Base-by-base conservation (phyloP, 208 protist genomes). In the Balamuthia mandrillaris region DNA sequence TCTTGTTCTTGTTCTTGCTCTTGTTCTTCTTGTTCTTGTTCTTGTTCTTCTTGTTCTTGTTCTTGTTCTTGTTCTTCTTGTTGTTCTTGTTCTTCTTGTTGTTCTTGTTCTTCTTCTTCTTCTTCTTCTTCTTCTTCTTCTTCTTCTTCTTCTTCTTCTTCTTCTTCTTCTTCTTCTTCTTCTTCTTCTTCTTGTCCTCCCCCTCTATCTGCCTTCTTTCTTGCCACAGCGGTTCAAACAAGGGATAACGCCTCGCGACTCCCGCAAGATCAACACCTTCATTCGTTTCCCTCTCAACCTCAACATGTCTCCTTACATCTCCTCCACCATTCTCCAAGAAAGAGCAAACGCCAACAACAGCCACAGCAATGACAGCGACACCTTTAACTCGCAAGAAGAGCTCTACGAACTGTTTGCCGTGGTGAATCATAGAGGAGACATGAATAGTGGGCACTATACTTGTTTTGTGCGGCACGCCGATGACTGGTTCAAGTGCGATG, bases 371-470 rank as follows among this genome's bases (percentile, higher is more conserved):
- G n/a, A n/a, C n/a, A 56, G n/a, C 49, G 18, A 24, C 49, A 56
- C n/a, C 49, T 56, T n/a, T 56, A 24, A 56, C n/a, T 24, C 61
- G 61, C 29, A 7, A 9, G 35, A 45, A 10, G 75, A 82, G 52
- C 63, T 78, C 51, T 94, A 93, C 74, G 86, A 87, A 45, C 78
- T 94, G 35, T 92, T 91, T 86, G 90, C 90, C n/a, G 90, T 94
- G 16, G 89, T 94, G 12, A 90, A 90, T 51, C 91, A 94, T 47
- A 87, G 70, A n/a, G 91, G 91, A 39, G 89, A 61, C 41, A 88
- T 94, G 41, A 88, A 92, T 66, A 61, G 33, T 24, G 91, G 91
- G 60, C 91, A 94, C 81, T 94, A 92, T 79, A 31, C 58, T 7
- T 79, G 70, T 31, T 79, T 79, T 27, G 70, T 79, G 42, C 70